Evolutionary conservation across 1,139 yeast genomes (phyloP).

Genomic region (Kazachstania sp.): DNA sequence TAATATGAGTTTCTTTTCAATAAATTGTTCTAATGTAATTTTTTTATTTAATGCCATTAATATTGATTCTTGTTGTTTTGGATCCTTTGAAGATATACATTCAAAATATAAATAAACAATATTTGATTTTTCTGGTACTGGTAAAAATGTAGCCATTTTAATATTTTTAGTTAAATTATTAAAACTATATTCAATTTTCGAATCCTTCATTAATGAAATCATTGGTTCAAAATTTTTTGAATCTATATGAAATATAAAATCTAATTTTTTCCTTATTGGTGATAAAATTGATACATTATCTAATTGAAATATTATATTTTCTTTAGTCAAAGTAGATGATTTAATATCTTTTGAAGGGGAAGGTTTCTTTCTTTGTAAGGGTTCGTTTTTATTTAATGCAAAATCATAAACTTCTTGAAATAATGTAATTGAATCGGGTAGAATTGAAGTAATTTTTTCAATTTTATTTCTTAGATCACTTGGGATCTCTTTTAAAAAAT

Average conservation of each 20-base stretch:
- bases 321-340: not conserved
- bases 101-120: constrained; percentile 35
- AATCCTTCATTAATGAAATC: constrained; percentile 36
- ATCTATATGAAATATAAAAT: constrained; percentile 27
- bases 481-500: constrained; percentile 17
- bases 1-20: constrained; percentile 19
- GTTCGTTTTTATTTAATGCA: constrained; percentile 7
- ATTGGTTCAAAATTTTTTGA: constrained; percentile 30
- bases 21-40: constrained; percentile 27
- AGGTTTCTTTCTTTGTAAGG: constrained; percentile 12
- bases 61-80: constrained; percentile 36
- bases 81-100: constrained; percentile 30
- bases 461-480: constrained; percentile 21
- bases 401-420: constrained; percentile 23
- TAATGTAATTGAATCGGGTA: constrained; percentile 18
- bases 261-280: constrained; percentile 42
- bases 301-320: constrained; percentile 36
- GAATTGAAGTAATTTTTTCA: constrained; percentile 13
- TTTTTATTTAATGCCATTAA: constrained; percentile 39
- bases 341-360: not conserved
- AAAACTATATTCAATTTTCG: constrained; percentile 29
- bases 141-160: constrained; percentile 39
- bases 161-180: constrained; percentile 35
- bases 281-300: constrained; percentile 43
- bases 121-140: constrained; percentile 42